Percentiles rank a stretch among this genome's conserved stretches.
phyloP scores from a whole-genome alignment of 208 protist genomes.

The Wallacemonas sp. region DNA sequence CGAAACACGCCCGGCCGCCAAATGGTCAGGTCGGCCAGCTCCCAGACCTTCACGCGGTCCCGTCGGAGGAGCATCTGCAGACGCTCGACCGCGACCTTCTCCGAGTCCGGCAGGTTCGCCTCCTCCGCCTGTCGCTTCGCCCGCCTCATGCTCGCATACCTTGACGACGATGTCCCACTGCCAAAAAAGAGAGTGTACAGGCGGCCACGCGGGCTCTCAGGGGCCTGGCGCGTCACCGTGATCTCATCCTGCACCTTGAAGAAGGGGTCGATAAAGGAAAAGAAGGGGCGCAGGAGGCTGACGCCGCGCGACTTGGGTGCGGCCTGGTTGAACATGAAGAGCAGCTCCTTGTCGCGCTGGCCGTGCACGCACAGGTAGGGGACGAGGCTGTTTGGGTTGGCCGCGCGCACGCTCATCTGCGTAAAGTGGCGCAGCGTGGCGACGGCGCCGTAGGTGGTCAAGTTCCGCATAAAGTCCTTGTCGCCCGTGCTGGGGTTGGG shows the following conservation, averaged over 20 bases:
- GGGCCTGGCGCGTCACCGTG: background rate
- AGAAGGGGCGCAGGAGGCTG: slow-evolving; percentile 9
- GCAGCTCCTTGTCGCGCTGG: slow-evolving; percentile 40
- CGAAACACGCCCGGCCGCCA: slow-evolving; percentile 56
- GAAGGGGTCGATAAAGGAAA: slow-evolving; percentile 5
- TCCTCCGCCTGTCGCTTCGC: background rate
- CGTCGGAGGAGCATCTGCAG: slow-evolving; percentile 56
- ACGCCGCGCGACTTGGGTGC: background rate
- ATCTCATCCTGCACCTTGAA: background rate
- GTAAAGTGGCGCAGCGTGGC: slow-evolving; percentile 56
- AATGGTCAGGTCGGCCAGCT: slow-evolving; percentile 56
- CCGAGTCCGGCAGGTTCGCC: slow-evolving; percentile 11
- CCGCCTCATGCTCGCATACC: background rate
- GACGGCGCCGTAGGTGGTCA: slow-evolving; percentile 21
- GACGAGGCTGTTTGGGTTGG: slow-evolving; percentile 39
- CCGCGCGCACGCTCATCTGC: slow-evolving; percentile 49
- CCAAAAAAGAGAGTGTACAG: slow-evolving; percentile 20
- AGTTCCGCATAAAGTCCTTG: background rate
- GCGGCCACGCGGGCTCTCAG: background rate
- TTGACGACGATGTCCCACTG: background rate
- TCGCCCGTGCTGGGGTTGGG: slow-evolving; percentile 1
- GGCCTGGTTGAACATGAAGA: slow-evolving; percentile 47
- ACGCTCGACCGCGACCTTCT: slow-evolving; percentile 34
- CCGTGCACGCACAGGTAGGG: slow-evolving; percentile 58
- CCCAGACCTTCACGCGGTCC: slow-evolving; percentile 58